Conservation (phyloP, 441 rosid species). For the Erodium trifolium region DNA sequence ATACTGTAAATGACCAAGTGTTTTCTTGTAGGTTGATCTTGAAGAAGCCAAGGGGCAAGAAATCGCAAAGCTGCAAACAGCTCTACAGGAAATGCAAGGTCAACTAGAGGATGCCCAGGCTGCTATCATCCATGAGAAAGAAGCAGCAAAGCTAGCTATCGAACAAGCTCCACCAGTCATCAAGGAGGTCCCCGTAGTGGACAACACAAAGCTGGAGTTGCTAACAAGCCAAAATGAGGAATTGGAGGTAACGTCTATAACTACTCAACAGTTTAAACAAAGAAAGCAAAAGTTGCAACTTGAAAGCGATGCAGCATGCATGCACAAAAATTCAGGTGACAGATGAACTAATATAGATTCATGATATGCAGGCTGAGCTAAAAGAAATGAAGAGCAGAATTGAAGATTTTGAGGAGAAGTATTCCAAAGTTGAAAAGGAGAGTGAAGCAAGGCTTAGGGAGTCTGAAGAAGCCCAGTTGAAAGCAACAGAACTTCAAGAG, state of each 20-base stretch:
- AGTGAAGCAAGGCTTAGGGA: slow-evolving; percentile 34
- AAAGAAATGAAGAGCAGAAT: slow-evolving; percentile 29
- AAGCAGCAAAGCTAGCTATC: slow-evolving; percentile 50
- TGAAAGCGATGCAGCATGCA: too few relatives aligned
- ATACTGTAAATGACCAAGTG: slow-evolving; percentile 4
- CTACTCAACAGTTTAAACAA: too few relatives aligned
- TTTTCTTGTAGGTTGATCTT: slow-evolving; percentile 43
- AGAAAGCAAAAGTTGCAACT: too few relatives aligned
- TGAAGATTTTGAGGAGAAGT: slow-evolving; percentile 37
- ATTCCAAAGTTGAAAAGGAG: slow-evolving; percentile 34
- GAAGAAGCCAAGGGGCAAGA: slow-evolving; percentile 66
- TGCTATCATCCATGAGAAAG: slow-evolving; percentile 39
- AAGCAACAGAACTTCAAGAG: slow-evolving; percentile 40
- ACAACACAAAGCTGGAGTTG: slow-evolving; percentile 38
- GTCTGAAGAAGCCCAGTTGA: slow-evolving; percentile 43
- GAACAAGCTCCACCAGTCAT: slow-evolving; percentile 60
- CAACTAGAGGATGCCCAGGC: slow-evolving; percentile 45
- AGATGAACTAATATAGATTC: slow-evolving; percentile 7
- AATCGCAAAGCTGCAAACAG: slow-evolving; percentile 37
- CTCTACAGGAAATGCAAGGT: slow-evolving; percentile 39
- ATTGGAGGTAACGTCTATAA: slow-evolving; percentile 36
- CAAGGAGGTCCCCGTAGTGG: slow-evolving; percentile 55
- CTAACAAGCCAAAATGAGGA: slow-evolving; percentile 36
- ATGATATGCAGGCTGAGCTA: slow-evolving; percentile 34
- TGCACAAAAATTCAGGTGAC: not conserved